A percentile compares a stretch with the other conserved stretches of the same genome.
These are phyloP conservation scores for Xerocomellus intermedius DNA, from an alignment of 768 basidiomycete species.

Conservation along the genomic window DNA sequence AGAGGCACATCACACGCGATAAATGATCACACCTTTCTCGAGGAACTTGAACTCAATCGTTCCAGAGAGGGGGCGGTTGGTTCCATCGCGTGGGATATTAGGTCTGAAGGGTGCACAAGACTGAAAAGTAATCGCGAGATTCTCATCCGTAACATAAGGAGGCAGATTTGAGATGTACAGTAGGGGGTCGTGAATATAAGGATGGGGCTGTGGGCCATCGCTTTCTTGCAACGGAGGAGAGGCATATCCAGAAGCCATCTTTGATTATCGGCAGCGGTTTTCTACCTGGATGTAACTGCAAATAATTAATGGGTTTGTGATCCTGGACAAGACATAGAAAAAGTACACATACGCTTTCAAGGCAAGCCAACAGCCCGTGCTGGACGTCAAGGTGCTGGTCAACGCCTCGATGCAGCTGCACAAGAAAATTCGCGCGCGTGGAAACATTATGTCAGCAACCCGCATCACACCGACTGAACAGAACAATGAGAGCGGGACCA, in stretches of 20 bases:
- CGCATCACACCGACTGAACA: not conserved
- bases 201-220: conserved; percentile 52
- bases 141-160: conserved; percentile 69
- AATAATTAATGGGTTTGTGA: not conserved
- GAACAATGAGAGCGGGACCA: too few relatives aligned
- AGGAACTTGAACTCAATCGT: conserved; percentile 83
- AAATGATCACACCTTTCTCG: conserved; percentile 62
- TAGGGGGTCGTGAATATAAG: conserved; percentile 81
- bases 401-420: conserved; percentile 17
- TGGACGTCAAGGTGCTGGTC: conserved; percentile 32
- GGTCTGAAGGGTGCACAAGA: conserved; percentile 81
- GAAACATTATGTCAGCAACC: conserved; percentile 34
- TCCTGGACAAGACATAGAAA: not conserved
- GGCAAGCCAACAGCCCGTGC: conserved; percentile 32
- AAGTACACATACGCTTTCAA: conserved; percentile 22
- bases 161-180: conserved; percentile 81
- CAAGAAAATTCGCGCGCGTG: conserved; percentile 33
- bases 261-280: conserved; percentile 30
- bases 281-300: conserved; percentile 16
- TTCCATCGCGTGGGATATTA: conserved; percentile 62
- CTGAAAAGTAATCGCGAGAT: conserved; percentile 70
- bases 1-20: conserved; percentile 5
- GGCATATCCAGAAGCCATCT: conserved; percentile 37
- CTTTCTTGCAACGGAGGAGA: conserved; percentile 32
- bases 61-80: conserved; percentile 54